These are phyloP conservation scores for Plasmodium malariae DNA, from an alignment of 169 alveolate species.

Conservation along the genomic window DNA sequence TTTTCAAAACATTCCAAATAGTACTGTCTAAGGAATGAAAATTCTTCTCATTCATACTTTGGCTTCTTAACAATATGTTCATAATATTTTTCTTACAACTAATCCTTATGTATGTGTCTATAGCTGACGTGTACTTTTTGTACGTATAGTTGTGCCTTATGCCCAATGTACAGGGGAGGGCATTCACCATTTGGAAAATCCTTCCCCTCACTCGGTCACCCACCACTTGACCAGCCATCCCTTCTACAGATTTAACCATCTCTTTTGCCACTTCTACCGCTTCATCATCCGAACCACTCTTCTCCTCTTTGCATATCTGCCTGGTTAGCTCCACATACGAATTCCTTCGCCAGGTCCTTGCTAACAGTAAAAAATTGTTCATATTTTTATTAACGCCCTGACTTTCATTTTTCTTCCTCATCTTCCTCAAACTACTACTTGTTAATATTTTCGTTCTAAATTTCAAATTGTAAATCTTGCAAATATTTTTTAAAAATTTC, in stretches of 20 bases:
- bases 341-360: slow-evolving; percentile 54
- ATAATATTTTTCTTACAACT: slow-evolving; percentile 15
- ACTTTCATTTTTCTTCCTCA: background rate
- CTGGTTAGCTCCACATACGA: slow-evolving; percentile 8
- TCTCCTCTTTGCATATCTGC: background rate
- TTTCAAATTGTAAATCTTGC: slow-evolving; percentile 17
- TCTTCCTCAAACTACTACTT: background rate
- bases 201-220: background rate
- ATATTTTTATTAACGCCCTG: background rate
- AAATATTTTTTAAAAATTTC: slow-evolving; percentile 37
- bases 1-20: background rate
- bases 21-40: background rate
- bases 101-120: slow-evolving; percentile 10
- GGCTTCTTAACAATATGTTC: slow-evolving; percentile 4
- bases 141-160: slow-evolving; percentile 18
- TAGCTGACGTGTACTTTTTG: slow-evolving; percentile 5
- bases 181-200: background rate
- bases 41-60: background rate
- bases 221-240: too few species aligned
- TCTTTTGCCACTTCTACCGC: too few species aligned
- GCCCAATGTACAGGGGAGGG: too few species aligned
- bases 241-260: too few species aligned
- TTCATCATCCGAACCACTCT: too few species aligned
- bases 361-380: slow-evolving; percentile 40
- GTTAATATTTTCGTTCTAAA: slow-evolving; percentile 24